Base-by-base conservation (phyloP, 1,284 basidiomycete species). In the Apiotrichum gracile region DNA sequence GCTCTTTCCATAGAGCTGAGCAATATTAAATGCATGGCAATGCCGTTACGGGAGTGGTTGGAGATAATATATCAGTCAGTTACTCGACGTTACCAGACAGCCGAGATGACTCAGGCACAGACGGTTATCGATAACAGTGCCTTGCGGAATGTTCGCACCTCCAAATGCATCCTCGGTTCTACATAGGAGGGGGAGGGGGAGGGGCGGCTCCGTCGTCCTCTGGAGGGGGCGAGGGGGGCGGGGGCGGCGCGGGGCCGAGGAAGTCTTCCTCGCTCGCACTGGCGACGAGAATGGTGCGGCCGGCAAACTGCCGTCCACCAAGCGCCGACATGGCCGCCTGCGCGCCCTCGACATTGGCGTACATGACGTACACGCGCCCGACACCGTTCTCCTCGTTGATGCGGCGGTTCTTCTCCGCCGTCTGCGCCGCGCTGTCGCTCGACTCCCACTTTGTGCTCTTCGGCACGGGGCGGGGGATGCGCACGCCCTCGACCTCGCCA, bases 331-430 rank as follows among this genome's bases (percentile, higher is more conserved):
- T 79, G 29, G 87, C 93, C 54, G 73, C 76, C 37, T 79, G 78
- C 16, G 90, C 89, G 48, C 82, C 77, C 9, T 78, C 77, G 7
- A 84, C 71, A 40, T 85, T 78, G 27, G 61, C 63, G 72, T 87
- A 97, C 75, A 88, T 87, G 62, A 97, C 90, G 72, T 93, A 97
- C 17, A 97, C 93, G 47, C 91, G 81, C 17, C 92, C 92, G 22
- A 97, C 93, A 45, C 93, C 92, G 4, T 86, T 81, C 38, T 90
- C 88, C 72, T 94, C 91, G 70, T 91, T 88, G 39, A 79, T 78
- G 51, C 84, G 80, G 31, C 70, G 59, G 53, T 60, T 63, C 65
- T 69, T 88, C 84, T 69, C 69, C 29, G 64, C 67, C 5, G 65
- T 70, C 44, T 66, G 61, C 38, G 84, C 79, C 10, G 83, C 81